Evolutionary conservation across 1,284 basidiomycete species (phyloP).

Genomic region (Takashimella tepidaria): DNA sequence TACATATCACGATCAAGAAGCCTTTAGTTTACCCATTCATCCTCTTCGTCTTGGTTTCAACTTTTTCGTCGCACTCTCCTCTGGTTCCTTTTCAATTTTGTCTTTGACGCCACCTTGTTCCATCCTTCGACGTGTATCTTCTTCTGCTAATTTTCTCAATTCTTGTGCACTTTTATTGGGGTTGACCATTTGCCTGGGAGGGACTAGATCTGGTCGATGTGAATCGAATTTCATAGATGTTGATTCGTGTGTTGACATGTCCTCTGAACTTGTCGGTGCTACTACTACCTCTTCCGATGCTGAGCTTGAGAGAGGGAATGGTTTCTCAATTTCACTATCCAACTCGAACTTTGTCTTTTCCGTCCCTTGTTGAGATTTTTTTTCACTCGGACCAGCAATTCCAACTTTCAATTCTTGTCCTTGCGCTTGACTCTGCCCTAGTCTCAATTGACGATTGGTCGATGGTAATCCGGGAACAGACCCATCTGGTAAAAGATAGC

Average conservation of each 20-base stretch:
- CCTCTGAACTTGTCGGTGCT: not conserved
- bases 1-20: no score
- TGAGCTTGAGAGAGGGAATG: not conserved
- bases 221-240: not conserved
- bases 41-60: conserved; percentile 1
- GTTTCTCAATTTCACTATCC: no score
- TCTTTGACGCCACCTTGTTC: conserved; percentile 22
- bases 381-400: not conserved
- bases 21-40: not conserved
- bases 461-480: conserved; percentile 5
- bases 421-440: not conserved
- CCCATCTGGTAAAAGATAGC: conserved; percentile 32
- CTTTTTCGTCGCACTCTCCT: not conserved
- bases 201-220: conserved; percentile 11
- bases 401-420: not conserved
- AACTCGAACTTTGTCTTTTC: no score
- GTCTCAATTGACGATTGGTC: no score
- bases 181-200: conserved; percentile 31
- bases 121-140: conserved; percentile 41
- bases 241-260: no score
- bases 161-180: conserved; percentile 22
- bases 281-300: not conserved
- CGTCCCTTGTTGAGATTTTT: no score
- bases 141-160: conserved; percentile 35
- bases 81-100: not conserved